Evolutionary conservation across 2,329 filamentous ascomycete species (phyloP).

Genomic region (Pseudocercospora eumusae): DNA sequence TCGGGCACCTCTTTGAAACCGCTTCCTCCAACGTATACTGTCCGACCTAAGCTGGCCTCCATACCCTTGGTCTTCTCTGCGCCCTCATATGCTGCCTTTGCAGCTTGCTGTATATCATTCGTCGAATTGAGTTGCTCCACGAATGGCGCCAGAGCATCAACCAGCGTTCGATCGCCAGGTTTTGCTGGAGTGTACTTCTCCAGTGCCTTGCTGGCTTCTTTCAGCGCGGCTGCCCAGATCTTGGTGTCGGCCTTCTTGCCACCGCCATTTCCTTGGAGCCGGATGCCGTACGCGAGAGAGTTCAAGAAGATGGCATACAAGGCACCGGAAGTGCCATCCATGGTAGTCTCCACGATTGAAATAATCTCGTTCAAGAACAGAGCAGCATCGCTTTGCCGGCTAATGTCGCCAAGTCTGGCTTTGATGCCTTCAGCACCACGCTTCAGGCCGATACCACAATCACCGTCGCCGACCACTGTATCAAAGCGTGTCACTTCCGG

Average conservation of each 20-base stretch:
- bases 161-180: constrained; percentile 83
- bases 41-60: constrained; percentile 81
- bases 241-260: constrained; percentile 41
- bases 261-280: constrained; percentile 52
- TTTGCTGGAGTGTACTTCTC: constrained; percentile 84
- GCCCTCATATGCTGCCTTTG: constrained; percentile 70
- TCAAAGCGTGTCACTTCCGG: constrained; percentile 67
- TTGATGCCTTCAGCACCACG: constrained; percentile 73
- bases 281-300: constrained; percentile 70
- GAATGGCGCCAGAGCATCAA: constrained; percentile 89
- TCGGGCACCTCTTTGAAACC: constrained; percentile 74
- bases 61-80: constrained; percentile 87
- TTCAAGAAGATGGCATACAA: constrained; percentile 89
- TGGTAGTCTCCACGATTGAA: constrained; percentile 65
- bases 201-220: constrained; percentile 69
- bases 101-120: constrained; percentile 70
- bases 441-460: constrained; percentile 84
- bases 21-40: constrained; percentile 77
- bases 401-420: constrained; percentile 47
- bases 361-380: constrained; percentile 62
- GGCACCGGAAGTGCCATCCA: constrained; percentile 76
- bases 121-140: constrained; percentile 68
- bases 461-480: constrained; percentile 85
- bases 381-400: constrained; percentile 53
- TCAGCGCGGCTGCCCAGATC: constrained; percentile 68